Evolutionary conservation across 106 monocot genomes (phyloP), one percentile per base, ranked within the genome.

Genomic region (Platanthera guangdongensis): DNA sequence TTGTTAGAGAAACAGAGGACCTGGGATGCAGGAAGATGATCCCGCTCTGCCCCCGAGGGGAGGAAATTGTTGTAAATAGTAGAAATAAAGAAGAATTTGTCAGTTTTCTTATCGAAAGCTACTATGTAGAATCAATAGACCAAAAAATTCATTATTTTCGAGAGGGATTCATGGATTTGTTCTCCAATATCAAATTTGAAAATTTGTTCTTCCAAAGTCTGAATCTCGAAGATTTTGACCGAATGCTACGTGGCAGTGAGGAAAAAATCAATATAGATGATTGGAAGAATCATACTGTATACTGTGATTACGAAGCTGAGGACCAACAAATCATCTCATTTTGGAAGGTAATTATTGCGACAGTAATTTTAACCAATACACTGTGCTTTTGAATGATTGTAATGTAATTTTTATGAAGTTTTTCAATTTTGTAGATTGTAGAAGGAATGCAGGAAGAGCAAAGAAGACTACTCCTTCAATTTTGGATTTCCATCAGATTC

Each of bases 401-500:
- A 57, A 12, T 10, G 55, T 57, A 57, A 57, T 10, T 2, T 6
- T 57, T 16, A 57, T 57, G 55, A 16, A 10, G 16, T 57, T 12
- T 57, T 6, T 57, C 55, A 2, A 57, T 57, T 49, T 19, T 82
- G 68, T 81, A 92, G 92, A 80, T 87, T 47, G 83, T 92, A 7
- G 85, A 83, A 67, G 69, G 80, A 50, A 87, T 92, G 89, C 62
- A 85, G 1, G 68, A 63, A 1, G 89, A 92, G 47, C 79, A 83
- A 57, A 78, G 68, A 52, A 87, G 89, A 50, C 32, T 80, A 9
- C 83, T 92, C 2, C 81, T 92, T 12, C 85, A 83, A 47, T 92
- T 92, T 80, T 92, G 92, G 92, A 92, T 87, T 2, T 89, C 92
- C 22, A 76, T 92, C 39, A 92, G 81, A 73, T 87, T 81, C 82